Percentiles rank a stretch among this genome's conserved stretches.
Conservation (phyloP, 257 asterid species). For the Mitragyna speciosa region DNA sequence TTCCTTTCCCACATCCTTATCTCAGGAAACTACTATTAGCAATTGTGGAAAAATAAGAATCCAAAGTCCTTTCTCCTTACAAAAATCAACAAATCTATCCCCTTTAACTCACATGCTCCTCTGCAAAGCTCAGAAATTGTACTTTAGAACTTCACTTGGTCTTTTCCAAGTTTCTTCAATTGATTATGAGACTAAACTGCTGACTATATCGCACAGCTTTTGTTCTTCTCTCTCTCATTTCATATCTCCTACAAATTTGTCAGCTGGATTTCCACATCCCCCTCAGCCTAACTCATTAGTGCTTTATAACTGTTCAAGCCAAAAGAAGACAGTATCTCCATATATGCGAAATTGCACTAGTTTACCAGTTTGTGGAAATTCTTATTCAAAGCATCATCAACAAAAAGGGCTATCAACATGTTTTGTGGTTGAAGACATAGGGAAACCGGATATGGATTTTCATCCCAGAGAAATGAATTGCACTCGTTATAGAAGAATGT, state of each 20-base stretch:
- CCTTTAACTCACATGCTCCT: constrained; percentile 33
- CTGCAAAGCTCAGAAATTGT: constrained; percentile 49
- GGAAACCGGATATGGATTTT: constrained; percentile 16
- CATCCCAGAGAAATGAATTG: constrained; percentile 39
- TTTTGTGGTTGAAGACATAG: constrained; percentile 29
- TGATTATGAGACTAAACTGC: constrained; percentile 36
- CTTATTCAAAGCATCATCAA: not conserved
- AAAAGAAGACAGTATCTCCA: not conserved
- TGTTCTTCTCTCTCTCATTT: constrained; percentile 38
- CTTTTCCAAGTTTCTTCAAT: constrained; percentile 44
- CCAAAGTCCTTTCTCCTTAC: constrained; percentile 26
- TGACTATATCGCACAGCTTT: constrained; percentile 40
- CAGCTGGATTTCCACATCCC: constrained; percentile 45
- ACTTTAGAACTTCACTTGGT: constrained; percentile 50
- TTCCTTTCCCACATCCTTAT: constrained; percentile 16
- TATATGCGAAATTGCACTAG: constrained; percentile 12
- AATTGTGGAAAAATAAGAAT: constrained; percentile 40
- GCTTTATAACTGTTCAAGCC: constrained; percentile 38
- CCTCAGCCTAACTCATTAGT: constrained; percentile 39
- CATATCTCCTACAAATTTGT: constrained; percentile 32
- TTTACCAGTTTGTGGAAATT: not conserved
- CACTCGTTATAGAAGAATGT: constrained; percentile 44
- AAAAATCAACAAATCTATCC: constrained; percentile 27
- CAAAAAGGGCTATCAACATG: constrained; percentile 25
- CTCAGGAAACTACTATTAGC: constrained; percentile 24